Evolutionary conservation across 148 eudicot species (phyloP).

Genomic region (Drosera capensis): DNA sequence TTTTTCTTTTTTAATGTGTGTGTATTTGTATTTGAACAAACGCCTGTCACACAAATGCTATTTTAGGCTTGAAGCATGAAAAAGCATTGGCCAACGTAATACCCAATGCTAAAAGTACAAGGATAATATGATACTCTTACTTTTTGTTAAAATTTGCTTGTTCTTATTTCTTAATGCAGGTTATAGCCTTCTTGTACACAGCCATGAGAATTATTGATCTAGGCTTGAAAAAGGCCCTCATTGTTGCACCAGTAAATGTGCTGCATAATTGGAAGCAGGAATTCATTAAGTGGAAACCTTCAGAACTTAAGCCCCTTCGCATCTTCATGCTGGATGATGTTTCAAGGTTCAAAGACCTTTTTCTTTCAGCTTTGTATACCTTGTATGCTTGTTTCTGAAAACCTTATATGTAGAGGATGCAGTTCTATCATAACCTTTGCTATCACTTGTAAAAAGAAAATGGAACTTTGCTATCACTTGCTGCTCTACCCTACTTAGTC

Average conservation of each 20-base stretch:
- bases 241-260: conserved; percentile 91
- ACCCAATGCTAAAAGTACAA: no score
- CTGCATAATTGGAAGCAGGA: conserved; percentile 94
- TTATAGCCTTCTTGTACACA: conserved; percentile 83
- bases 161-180: conserved; percentile 34
- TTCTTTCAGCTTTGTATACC: not conserved
- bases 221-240: conserved; percentile 74
- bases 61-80: no score
- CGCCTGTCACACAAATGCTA: no score
- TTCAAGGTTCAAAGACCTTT: conserved; percentile 46
- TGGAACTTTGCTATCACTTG: no score
- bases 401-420: no score
- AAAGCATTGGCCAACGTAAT: no score
- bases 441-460: no score
- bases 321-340: conserved; percentile 82
- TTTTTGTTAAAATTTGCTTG: not conserved
- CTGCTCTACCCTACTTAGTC: no score
- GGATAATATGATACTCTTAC: not conserved
- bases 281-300: conserved; percentile 78
- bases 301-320: conserved; percentile 76
- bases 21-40: no score
- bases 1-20: no score
- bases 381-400: no score
- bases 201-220: conserved; percentile 88
- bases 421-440: no score